Evolutionary conservation across 768 basidiomycete species (phyloP).

Genomic region (Termitomyces sp.): DNA sequence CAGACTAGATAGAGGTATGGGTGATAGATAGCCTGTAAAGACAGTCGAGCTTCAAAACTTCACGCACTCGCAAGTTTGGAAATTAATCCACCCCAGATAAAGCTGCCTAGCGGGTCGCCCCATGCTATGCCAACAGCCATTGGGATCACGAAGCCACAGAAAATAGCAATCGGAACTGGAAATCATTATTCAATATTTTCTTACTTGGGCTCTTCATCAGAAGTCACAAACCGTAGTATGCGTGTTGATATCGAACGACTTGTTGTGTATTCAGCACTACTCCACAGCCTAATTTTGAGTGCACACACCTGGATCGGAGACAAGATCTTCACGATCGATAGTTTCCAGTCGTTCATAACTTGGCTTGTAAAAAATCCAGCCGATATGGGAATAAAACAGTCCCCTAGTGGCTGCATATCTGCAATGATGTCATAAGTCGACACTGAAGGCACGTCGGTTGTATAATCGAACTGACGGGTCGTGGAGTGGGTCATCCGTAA

Average conservation of each 20-base stretch:
- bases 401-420: slow-evolving; percentile 76
- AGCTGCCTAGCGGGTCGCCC: slow-evolving; percentile 64
- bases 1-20: slow-evolving; percentile 43
- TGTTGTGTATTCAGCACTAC: background rate
- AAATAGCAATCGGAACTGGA: background rate
- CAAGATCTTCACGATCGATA: slow-evolving; percentile 67
- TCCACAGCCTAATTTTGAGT: background rate
- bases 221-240: background rate
- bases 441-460: no score
- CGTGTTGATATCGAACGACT: slow-evolving; percentile 1
- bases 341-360: slow-evolving; percentile 56
- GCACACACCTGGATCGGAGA: slow-evolving; percentile 60
- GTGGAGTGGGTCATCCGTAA: slow-evolving; percentile 1
- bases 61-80: slow-evolving; percentile 54
- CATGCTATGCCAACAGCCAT: slow-evolving; percentile 50
- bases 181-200: background rate
- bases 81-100: slow-evolving; percentile 70
- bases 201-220: no score
- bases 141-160: slow-evolving; percentile 44
- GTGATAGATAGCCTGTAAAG: background rate
- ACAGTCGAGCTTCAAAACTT: background rate
- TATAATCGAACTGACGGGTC: slow-evolving; percentile 2
- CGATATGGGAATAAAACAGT: slow-evolving; percentile 74
- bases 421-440: background rate
- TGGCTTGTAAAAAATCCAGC: slow-evolving; percentile 84